Conservation (phyloP, 768 basidiomycete species). For the Amanita subjunquillea region DNA sequence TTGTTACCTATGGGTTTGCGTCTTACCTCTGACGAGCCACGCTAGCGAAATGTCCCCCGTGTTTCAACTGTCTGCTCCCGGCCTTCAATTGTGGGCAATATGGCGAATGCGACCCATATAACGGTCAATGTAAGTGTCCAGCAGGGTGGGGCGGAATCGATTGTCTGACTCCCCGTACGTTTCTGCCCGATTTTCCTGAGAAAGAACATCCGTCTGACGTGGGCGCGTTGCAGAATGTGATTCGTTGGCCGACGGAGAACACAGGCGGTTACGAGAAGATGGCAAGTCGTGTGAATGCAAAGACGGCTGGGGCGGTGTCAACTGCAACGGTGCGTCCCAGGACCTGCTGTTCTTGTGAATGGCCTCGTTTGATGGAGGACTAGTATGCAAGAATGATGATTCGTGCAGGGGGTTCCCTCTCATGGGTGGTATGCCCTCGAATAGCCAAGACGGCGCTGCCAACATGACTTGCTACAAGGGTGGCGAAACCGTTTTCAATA, state of each 20-base stretch:
- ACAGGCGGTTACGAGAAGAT: conserved; percentile 17
- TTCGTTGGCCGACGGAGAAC: conserved; percentile 83
- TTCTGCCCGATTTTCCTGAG: neutral
- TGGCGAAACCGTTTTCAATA: conserved; percentile 87
- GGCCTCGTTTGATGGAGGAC: neutral
- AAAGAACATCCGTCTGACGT: neutral
- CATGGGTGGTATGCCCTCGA: conserved; percentile 22
- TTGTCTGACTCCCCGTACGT: conserved; percentile 84
- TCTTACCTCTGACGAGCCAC: neutral
- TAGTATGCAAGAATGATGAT: conserved; percentile 79
- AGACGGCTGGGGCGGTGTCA: conserved; percentile 66
- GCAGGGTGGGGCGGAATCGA: conserved; percentile 98
- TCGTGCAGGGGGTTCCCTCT: conserved; percentile 61
- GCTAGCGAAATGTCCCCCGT: conserved; percentile 67
- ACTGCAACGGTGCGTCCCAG: conserved; percentile 74
- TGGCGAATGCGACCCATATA: conserved; percentile 81
- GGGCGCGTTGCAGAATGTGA: conserved; percentile 63
- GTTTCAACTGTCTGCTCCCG: conserved; percentile 94
- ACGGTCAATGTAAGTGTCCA: conserved; percentile 95
- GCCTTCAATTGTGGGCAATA: conserved; percentile 90
- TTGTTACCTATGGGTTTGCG: neutral
- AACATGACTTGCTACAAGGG: conserved; percentile 36
- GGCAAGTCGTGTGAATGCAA: conserved; percentile 71
- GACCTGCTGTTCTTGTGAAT: neutral
- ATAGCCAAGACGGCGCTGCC: conserved; percentile 26